Evolutionary conservation across 495 filamentous ascomycete species (phyloP), one percentile per base, ranked within the genome.

Genomic region (Aspergillus ellipticus): DNA sequence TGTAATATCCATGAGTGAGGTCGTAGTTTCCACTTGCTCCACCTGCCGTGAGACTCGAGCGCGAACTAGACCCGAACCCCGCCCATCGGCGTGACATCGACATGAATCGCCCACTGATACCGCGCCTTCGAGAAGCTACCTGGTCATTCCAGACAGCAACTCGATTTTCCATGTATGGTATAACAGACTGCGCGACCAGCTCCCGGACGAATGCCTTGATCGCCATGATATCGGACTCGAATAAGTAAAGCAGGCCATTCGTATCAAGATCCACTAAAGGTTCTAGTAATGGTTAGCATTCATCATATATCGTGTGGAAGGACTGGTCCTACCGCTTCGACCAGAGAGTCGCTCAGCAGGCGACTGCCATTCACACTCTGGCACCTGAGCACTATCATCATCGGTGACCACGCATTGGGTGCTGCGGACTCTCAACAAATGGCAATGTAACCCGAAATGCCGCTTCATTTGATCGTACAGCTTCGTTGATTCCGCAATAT

Each of bases 381-480:
- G 92, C 1, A 95, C 75, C 50, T 83, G 81, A 53, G 90, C 82
- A 64, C 89, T 92, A 59, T 97, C 95, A 70, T 97, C 94, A 72
- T 97, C 95, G 0, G 90, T 91, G 35, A 90, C 85, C 16, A 91
- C 84, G 70, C 91, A 94, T 61, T 89, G 87, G 53, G 85, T 86
- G 61, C 88, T 91, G 60, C 93, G 82, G 20, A 98, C 74, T 37
- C 94, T 76, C 4, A 98, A 79, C 2, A 98, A 79, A 69, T 97
- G 94, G 67, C 94, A 98, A 68, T 97, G 92, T 19, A 98, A 74
- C 4, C 94, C 94, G 61, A 97, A 93, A 68, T 96, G 90, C 22
- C 92, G 82, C 71, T 97, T 97, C 94, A 98, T 98, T 66, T 96
- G 89, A 58, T 97, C 93, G 65, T 94, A 98, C 20, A 97, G 77